These are phyloP conservation scores for Chlorella variabilis DNA, from an alignment of 163 green algal genomes.

Conservation along the genomic window DNA sequence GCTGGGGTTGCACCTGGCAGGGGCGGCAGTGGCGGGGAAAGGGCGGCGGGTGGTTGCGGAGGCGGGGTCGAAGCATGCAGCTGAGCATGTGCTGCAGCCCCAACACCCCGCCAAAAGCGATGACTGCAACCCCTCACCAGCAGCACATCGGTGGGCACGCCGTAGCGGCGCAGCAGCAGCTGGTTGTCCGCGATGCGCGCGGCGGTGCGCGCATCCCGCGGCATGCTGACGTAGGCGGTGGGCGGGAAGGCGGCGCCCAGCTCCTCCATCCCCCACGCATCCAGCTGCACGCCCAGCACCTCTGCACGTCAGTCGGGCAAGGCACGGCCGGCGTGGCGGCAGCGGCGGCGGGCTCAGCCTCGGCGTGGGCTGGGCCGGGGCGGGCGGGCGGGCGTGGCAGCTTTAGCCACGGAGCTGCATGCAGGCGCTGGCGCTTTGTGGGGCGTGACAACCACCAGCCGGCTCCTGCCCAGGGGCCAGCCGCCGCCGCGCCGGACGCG, in stretches of 20 bases:
- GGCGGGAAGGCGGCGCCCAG: background rate
- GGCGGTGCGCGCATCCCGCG: background rate
- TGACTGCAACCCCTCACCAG: conserved; percentile 9
- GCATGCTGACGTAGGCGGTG: conserved; percentile 10
- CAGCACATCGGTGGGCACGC: background rate
- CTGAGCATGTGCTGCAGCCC: background rate
- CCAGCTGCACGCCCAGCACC: background rate
- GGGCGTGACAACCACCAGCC: no score
- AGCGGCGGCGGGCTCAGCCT: no score
- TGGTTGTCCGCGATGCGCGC: background rate
- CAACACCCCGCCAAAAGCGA: background rate
- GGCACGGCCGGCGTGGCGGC: no score
- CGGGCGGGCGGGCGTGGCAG: no score
- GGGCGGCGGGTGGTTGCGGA: background rate
- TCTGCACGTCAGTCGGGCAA: no score
- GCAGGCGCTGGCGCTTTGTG: no score
- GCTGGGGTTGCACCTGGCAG: background rate
- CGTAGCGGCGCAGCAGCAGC: background rate
- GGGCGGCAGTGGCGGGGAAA: background rate
- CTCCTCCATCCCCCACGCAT: background rate
- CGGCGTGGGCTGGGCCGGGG: no score
- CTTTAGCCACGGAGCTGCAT: no score
- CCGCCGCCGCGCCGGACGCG: no score
- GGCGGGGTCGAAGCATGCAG: no score
- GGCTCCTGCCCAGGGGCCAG: no score